phyloP scores from a whole-genome alignment of 202 grass and related monocot species.

The Digitaria exilis region DNA sequence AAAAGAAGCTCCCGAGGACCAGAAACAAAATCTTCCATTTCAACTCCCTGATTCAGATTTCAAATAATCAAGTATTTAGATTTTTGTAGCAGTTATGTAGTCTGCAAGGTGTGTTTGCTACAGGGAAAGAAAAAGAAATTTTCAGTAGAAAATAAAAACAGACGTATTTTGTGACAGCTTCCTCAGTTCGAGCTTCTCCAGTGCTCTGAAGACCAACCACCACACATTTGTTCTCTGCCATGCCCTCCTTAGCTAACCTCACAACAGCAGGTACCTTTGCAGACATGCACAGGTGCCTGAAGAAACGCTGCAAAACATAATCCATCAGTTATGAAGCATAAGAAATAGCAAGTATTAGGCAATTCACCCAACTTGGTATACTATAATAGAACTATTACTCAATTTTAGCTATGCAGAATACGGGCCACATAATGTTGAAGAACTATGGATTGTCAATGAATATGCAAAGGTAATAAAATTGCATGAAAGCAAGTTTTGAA shows the following conservation, averaged over 20 bases:
- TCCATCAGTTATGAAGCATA: slow-evolving; percentile 38
- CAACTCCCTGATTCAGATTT: slow-evolving; percentile 72
- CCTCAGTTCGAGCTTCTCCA: slow-evolving; percentile 97
- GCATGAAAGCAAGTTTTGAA: slow-evolving; percentile 7
- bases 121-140: slow-evolving; percentile 10
- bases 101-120: slow-evolving; percentile 5
- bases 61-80: slow-evolving; percentile 40
- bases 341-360: not conserved
- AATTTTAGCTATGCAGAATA: slow-evolving; percentile 24
- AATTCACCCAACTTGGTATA: slow-evolving; percentile 5
- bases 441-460: slow-evolving; percentile 30
- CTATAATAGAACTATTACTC: slow-evolving; percentile 14
- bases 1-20: slow-evolving; percentile 94
- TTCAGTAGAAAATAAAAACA: slow-evolving; percentile 41
- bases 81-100: slow-evolving; percentile 14
- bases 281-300: slow-evolving; percentile 99
- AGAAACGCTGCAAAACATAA: slow-evolving; percentile 81
- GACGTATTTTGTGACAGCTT: slow-evolving; percentile 98
- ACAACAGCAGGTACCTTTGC: slow-evolving; percentile 92
- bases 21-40: slow-evolving; percentile 99
- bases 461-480: slow-evolving; percentile 35
- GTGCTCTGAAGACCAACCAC: slow-evolving; percentile 99
- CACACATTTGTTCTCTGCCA: slow-evolving; percentile 89
- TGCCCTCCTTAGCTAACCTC: slow-evolving; percentile 76
- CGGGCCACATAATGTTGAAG: slow-evolving; percentile 14